These are phyloP conservation scores for Suhomyces vadensis DNA, from an alignment of 805 yeast genomes.

Conservation along the genomic window DNA sequence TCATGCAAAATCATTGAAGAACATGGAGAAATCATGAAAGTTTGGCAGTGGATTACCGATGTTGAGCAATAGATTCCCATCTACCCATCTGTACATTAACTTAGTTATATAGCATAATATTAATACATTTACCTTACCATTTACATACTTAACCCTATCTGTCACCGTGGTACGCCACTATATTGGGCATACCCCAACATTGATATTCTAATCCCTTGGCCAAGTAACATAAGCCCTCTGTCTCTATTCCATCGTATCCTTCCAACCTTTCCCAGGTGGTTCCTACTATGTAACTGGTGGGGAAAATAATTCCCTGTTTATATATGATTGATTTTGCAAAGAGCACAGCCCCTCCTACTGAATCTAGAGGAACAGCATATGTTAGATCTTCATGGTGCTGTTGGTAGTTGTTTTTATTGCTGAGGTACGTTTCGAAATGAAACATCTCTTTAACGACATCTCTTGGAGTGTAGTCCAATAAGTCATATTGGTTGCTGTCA, in stretches of 20 bases:
- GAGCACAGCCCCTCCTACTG: slow-evolving; percentile 55
- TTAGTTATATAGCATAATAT: slow-evolving; percentile 1
- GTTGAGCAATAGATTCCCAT: slow-evolving; percentile 5
- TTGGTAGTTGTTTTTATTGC: slow-evolving; percentile 11
- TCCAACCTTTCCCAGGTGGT: slow-evolving; percentile 48
- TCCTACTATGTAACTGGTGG: slow-evolving; percentile 47
- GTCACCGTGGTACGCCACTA: slow-evolving; percentile 40
- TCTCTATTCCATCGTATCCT: slow-evolving; percentile 56
- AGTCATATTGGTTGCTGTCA: slow-evolving; percentile 32
- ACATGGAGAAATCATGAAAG: slow-evolving; percentile 84
- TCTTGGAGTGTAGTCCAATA: slow-evolving; percentile 35
- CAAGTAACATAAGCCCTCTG: slow-evolving; percentile 53
- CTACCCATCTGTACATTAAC: background rate
- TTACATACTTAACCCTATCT: slow-evolving; percentile 24
- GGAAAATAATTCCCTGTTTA: slow-evolving; percentile 48
- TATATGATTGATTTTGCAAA: slow-evolving; percentile 44
- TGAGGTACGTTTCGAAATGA: slow-evolving; percentile 27
- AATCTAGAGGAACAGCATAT: slow-evolving; percentile 36
- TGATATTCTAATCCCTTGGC: slow-evolving; percentile 46
- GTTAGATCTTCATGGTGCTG: slow-evolving; percentile 7
- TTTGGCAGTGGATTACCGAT: slow-evolving; percentile 79
- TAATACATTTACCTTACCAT: background rate
- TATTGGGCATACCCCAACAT: slow-evolving; percentile 53
- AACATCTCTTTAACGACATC: slow-evolving; percentile 29
- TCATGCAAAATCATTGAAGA: slow-evolving; percentile 63